Evolutionary conservation across 768 basidiomycete species (phyloP).

Genomic region (Scleroderma citrinum): DNA sequence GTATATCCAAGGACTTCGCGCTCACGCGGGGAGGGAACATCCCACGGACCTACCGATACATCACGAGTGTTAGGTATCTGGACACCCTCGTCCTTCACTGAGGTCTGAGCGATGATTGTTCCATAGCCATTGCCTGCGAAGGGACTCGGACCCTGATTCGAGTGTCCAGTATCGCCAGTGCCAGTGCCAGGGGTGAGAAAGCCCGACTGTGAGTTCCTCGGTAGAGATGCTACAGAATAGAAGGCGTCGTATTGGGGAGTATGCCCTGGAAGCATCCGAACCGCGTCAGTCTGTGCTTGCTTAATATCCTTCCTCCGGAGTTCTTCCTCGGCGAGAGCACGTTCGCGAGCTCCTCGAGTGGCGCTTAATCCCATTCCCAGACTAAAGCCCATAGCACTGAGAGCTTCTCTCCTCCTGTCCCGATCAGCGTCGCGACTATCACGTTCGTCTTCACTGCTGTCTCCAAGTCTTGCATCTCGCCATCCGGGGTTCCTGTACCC

Average conservation of each 20-base stretch:
- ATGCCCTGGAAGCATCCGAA: constrained; percentile 34
- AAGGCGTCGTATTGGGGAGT: constrained; percentile 71
- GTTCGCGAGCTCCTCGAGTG: constrained; percentile 54
- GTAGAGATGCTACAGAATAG: constrained; percentile 47
- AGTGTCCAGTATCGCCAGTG: constrained; percentile 11
- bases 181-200: constrained; percentile 15
- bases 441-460: constrained; percentile 30
- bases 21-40: constrained; percentile 28
- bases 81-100: constrained; percentile 18
- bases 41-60: constrained; percentile 25
- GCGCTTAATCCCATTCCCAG: constrained; percentile 1
- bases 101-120: constrained; percentile 22
- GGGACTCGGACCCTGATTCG: constrained; percentile 10
- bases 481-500: constrained; percentile 35
- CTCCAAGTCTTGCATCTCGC: constrained; percentile 32
- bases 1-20: constrained; percentile 20
- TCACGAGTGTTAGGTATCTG: constrained; percentile 12
- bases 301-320: constrained; percentile 51
- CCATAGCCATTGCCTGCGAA: constrained; percentile 20
- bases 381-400: constrained; percentile 37
- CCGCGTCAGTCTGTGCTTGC: constrained; percentile 31
- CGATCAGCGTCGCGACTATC: constrained; percentile 42
- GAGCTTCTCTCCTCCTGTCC: constrained; percentile 36
- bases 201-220: constrained; percentile 21
- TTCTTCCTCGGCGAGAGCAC: constrained; percentile 54